These are phyloP conservation scores for Pseudopithomyces maydicus DNA, from an alignment of 2,329 filamentous ascomycete species.

Conservation along the genomic window DNA sequence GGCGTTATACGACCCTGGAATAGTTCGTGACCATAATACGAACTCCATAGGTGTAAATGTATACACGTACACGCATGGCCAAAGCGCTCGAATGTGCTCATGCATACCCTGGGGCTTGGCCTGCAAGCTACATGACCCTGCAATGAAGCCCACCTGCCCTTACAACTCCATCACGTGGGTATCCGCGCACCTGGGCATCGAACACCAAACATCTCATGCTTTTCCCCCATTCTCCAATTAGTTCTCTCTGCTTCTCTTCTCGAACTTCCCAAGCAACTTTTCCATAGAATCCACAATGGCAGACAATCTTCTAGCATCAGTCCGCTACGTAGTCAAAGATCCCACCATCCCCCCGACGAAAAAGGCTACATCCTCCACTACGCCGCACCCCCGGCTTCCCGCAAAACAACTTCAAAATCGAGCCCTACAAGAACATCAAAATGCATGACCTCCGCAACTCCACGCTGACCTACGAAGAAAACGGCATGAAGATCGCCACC, in stretches of 20 bases:
- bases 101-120: background rate
- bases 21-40: background rate
- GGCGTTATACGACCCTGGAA: background rate
- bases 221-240: background rate
- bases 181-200: background rate
- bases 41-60: background rate
- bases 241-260: background rate
- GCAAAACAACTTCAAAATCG: constrained; percentile 15
- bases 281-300: constrained; percentile 1
- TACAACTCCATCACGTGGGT: background rate
- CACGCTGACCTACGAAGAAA: background rate
- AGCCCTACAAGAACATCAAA: constrained; percentile 12
- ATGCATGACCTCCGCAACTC: constrained; percentile 15
- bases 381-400: constrained; percentile 11
- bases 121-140: background rate
- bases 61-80: background rate
- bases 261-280: no score
- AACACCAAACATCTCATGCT: background rate
- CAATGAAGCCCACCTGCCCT: background rate
- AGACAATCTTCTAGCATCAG: constrained; percentile 5
- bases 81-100: constrained; percentile 8
- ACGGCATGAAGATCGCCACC: constrained; percentile 7
- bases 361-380: constrained; percentile 18
- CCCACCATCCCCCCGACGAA: constrained; percentile 1
- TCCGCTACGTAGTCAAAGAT: constrained; percentile 10